Evolutionary conservation across 208 protist species (phyloP), one percentile per base, ranked within the genome.

Genomic region (Angomonas deanei): DNA sequence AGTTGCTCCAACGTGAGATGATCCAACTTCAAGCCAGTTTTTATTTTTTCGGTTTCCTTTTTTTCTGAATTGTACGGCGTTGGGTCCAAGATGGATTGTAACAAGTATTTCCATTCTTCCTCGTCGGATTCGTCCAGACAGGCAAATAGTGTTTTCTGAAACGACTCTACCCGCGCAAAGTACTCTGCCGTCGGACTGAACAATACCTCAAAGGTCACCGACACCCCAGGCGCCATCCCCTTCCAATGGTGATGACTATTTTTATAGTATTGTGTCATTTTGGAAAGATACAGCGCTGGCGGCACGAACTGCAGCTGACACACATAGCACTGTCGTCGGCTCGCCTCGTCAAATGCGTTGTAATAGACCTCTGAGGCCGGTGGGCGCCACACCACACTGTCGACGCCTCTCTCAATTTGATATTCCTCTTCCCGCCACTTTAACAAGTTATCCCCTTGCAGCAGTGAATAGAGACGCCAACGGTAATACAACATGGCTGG

Each of bases 401-500:
- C 19, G 21, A 48, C 24, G 33, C 47, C 56, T 15, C 58, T 79
- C 66, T 90, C 83, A 13, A 94, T 78, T 68, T 90, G 82, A 61
- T 86, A 94, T 21, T 82, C 80, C 58, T 80, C 70, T 2, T 80
- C 83, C 5, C 88, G 79, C 85, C 88, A 94, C 24, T 61, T 38
- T 1, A 80, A 30, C 26, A 91, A 57, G 1, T 68, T 81, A 61
- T 92, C 88, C 15, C 84, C 84, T 59, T 94, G 84, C 33, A 94
- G 67, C 17, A 92, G 63, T 11, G 88, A 88, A 74, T 91, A 94
- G 15, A 94, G 65, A 8, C 85, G 72, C 85, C 88, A 94, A 60
- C 88, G 84, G 74, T 94, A 94, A 75, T 94, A 94, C 21, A 88
- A 52, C 63, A 85, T 21, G 63, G 57, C 0, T 53, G 49, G 33